These are phyloP conservation scores for Sporisorium scitamineum DNA, from an alignment of 1,284 basidiomycete species.

Conservation along the genomic window DNA sequence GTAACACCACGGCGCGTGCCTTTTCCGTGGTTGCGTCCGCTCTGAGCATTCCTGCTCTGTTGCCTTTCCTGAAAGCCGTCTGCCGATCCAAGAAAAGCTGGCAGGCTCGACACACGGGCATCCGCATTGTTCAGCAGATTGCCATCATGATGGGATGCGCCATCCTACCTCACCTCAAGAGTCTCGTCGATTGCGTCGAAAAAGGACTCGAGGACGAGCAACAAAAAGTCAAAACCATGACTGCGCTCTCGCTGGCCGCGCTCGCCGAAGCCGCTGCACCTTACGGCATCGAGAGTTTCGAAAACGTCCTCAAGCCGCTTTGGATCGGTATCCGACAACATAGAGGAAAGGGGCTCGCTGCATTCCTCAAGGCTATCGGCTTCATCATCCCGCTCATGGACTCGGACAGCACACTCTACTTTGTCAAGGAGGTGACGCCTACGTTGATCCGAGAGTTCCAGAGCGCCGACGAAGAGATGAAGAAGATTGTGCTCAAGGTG, in stretches of 20 bases:
- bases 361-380: slow-evolving; percentile 98
- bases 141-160: slow-evolving; percentile 99
- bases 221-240: slow-evolving; percentile 99
- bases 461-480: slow-evolving; percentile 99
- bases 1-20: slow-evolving; percentile 97
- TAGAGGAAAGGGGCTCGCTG: slow-evolving; percentile 96
- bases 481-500: slow-evolving; percentile 98
- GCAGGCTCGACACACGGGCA: slow-evolving; percentile 99
- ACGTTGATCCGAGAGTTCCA: slow-evolving; percentile 95
- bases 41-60: slow-evolving; percentile 93
- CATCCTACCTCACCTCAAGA: slow-evolving; percentile 95
- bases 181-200: slow-evolving; percentile 94
- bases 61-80: slow-evolving; percentile 97
- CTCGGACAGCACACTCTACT: slow-evolving; percentile 76
- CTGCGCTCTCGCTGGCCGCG: slow-evolving; percentile 93
- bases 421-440: slow-evolving; percentile 68
- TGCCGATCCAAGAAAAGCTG: slow-evolving; percentile 99
- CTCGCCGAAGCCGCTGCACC: slow-evolving; percentile 97
- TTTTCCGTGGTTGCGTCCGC: slow-evolving; percentile 99
- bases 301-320: slow-evolving; percentile 95
- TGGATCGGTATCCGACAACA: slow-evolving; percentile 98
- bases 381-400: slow-evolving; percentile 99
- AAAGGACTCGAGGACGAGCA: slow-evolving; percentile 97
- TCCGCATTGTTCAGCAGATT: slow-evolving; percentile 99
- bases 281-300: slow-evolving; percentile 99